A percentile compares a stretch with the other conserved stretches of the same genome.
Evolutionary conservation across 805 yeast species (phyloP).

Genomic region (Suhomyces sp.): DNA sequence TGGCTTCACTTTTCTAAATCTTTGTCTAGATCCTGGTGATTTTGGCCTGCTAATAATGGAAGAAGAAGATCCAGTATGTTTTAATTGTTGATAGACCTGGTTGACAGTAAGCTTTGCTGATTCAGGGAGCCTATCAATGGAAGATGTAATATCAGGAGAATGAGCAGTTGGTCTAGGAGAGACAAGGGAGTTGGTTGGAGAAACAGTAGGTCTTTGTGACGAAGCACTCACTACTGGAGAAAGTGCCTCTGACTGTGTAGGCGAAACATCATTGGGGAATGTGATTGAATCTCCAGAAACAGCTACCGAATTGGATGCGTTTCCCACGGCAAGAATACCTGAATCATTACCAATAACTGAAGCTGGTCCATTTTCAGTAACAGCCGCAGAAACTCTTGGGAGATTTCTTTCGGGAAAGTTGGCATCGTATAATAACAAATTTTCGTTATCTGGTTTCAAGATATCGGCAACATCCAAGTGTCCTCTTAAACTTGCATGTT

Average conservation of each 20-base stretch:
- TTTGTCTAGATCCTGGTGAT: conserved; percentile 17
- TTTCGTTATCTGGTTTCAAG: conserved; percentile 49
- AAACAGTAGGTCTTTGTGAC: conserved; percentile 1
- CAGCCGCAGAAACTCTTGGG: conserved; percentile 17
- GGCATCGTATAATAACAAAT: conserved; percentile 35
- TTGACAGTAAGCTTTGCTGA: conserved; percentile 28
- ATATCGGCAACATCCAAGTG: conserved; percentile 68
- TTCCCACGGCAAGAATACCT: not conserved
- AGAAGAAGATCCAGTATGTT: conserved; percentile 22
- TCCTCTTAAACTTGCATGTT: conserved; percentile 90
- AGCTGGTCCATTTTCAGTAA: no score
- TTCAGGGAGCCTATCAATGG: conserved; percentile 40
- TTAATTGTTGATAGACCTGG: conserved; percentile 42
- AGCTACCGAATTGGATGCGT: no score
- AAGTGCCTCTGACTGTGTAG: conserved; percentile 5
- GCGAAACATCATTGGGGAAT: no score
- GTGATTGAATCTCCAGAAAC: no score
- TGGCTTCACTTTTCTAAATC: conserved; percentile 41
- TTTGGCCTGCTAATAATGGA: conserved; percentile 16
- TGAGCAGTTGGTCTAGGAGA: conserved; percentile 14
- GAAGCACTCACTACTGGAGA: conserved; percentile 1
- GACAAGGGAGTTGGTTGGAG: conserved; percentile 3
- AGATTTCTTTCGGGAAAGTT: conserved; percentile 36
- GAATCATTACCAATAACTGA: not conserved
- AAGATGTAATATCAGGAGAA: conserved; percentile 15